A percentile compares a stretch with the other conserved stretches of the same genome.
Conservation (phyloP, 208 protist species). For the Wallacemonas collosoma region DNA sequence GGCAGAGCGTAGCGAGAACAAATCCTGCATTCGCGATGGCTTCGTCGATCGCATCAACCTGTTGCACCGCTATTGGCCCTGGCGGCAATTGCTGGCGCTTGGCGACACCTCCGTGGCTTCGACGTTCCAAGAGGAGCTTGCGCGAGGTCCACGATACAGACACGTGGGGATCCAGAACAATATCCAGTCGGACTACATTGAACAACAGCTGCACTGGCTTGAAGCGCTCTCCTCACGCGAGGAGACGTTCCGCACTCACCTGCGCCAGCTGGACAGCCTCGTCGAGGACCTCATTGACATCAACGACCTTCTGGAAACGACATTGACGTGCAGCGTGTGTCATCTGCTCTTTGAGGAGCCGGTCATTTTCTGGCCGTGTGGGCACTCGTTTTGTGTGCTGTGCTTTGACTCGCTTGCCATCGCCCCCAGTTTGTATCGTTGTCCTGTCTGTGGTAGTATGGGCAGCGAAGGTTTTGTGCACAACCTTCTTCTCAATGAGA, state of each 20-base stretch:
- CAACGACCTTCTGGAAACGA: slow-evolving; percentile 76
- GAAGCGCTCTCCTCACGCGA: slow-evolving; percentile 56
- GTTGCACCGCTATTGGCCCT: slow-evolving; percentile 87
- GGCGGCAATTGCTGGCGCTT: slow-evolving; percentile 80
- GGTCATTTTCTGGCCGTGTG: slow-evolving; percentile 87
- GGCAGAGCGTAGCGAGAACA: slow-evolving; percentile 34
- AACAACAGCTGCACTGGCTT: slow-evolving; percentile 80
- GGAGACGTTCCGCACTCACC: slow-evolving; percentile 58
- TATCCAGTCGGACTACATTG: slow-evolving; percentile 77
- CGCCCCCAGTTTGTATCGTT: slow-evolving; percentile 82
- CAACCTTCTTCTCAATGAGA: slow-evolving; percentile 80
- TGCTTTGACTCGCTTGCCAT: slow-evolving; percentile 86
- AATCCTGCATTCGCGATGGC: slow-evolving; percentile 53
- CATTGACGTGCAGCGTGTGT: slow-evolving; percentile 79
- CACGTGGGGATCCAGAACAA: slow-evolving; percentile 83
- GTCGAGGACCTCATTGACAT: slow-evolving; percentile 85
- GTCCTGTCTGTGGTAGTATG: slow-evolving; percentile 82
- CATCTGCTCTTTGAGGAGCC: slow-evolving; percentile 80
- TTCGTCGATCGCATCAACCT: slow-evolving; percentile 79
- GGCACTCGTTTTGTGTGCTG: slow-evolving; percentile 77
- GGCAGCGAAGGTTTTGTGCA: slow-evolving; percentile 87
- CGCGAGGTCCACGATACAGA: slow-evolving; percentile 79
- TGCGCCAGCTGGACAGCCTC: slow-evolving; percentile 67
- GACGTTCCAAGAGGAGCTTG: slow-evolving; percentile 83
- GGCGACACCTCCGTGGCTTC: slow-evolving; percentile 70